phyloP scores from a whole-genome alignment of 1,284 basidiomycete genomes.

The Cutaneotrichosporon mucoides region DNA sequence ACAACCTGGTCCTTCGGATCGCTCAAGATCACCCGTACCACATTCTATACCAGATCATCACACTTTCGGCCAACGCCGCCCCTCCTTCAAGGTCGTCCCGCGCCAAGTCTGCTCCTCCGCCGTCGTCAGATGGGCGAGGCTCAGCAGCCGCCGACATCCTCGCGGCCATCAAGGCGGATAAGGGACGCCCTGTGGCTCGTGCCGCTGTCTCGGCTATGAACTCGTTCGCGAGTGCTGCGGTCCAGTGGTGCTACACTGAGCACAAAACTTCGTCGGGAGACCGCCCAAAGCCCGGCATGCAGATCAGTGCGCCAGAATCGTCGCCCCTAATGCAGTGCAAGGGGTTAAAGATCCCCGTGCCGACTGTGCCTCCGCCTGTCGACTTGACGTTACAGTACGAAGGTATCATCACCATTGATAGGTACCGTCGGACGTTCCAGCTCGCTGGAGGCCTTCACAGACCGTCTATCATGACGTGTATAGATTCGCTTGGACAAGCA shows the following conservation, averaged over 20 bases:
- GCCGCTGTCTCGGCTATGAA: constrained; percentile 58
- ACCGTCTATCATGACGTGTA: constrained; percentile 75
- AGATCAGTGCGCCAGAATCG: constrained; percentile 1
- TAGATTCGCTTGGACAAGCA: constrained; percentile 62
- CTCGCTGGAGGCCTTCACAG: constrained; percentile 74
- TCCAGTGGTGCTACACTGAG: constrained; percentile 61
- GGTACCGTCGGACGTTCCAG: constrained; percentile 60
- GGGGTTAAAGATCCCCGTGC: constrained; percentile 67
- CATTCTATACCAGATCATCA: constrained; percentile 83
- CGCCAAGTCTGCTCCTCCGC: neutral
- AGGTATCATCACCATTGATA: constrained; percentile 61
- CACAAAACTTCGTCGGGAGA: neutral
- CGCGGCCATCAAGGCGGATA: constrained; percentile 62
- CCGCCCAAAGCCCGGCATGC: neutral
- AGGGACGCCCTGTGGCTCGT: constrained; percentile 60
- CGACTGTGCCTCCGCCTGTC: constrained; percentile 67
- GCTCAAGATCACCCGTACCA: constrained; percentile 91
- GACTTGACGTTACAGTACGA: constrained; percentile 68
- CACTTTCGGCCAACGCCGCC: constrained; percentile 46
- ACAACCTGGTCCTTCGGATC: constrained; percentile 67
- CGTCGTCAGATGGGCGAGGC: constrained; percentile 52
- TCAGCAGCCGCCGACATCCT: constrained; percentile 69
- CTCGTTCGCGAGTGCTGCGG: constrained; percentile 64
- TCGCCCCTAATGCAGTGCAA: constrained; percentile 14
- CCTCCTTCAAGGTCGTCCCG: neutral